Percentiles rank a stretch among this genome's conserved stretches.
Conservation (phyloP, 108 stramenopile species). For the Nitzschia sp. region DNA sequence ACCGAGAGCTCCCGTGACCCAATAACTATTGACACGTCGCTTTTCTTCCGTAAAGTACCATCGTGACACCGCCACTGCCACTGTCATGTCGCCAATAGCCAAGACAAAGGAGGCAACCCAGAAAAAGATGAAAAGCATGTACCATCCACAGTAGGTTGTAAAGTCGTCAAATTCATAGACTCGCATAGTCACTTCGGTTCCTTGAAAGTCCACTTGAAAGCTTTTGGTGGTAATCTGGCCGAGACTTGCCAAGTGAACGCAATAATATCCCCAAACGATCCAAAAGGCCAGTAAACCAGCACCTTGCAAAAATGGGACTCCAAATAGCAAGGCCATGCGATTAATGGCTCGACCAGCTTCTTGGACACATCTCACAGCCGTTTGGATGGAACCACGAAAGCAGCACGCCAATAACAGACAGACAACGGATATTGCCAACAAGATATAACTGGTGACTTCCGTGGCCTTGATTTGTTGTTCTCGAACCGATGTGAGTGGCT, state of each 20-base stretch:
- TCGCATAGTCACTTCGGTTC: slow-evolving; percentile 34
- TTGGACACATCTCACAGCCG: slow-evolving; percentile 88
- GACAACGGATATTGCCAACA: slow-evolving; percentile 61
- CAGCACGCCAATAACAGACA: slow-evolving; percentile 70
- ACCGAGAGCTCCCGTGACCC: slow-evolving; percentile 58
- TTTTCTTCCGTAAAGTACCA: slow-evolving; percentile 90
- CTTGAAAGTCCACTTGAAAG: slow-evolving; percentile 1
- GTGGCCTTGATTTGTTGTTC: slow-evolving; percentile 54
- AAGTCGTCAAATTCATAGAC: slow-evolving; percentile 55
- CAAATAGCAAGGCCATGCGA: slow-evolving; percentile 74
- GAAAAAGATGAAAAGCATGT: slow-evolving; percentile 89
- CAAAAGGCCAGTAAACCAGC: slow-evolving; percentile 66
- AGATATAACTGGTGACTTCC: slow-evolving; percentile 45
- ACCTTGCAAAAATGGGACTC: slow-evolving; percentile 80
- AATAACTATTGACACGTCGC: slow-evolving; percentile 59
- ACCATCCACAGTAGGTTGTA: slow-evolving; percentile 64
- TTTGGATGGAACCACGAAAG: slow-evolving; percentile 81
- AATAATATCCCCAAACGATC: slow-evolving; percentile 61
- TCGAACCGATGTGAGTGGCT: slow-evolving; percentile 34
- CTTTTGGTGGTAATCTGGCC: slow-evolving; percentile 54
- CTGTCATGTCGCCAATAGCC: slow-evolving; percentile 88
- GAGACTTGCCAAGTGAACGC: slow-evolving; percentile 71
- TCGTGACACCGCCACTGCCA: slow-evolving; percentile 79
- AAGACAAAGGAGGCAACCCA: slow-evolving; percentile 94
- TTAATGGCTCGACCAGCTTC: slow-evolving; percentile 81